Percentiles rank a stretch among this genome's conserved stretches.
Evolutionary conservation across 345 rosid species (phyloP).

Genomic region (Cardiospermum halicacabum): DNA sequence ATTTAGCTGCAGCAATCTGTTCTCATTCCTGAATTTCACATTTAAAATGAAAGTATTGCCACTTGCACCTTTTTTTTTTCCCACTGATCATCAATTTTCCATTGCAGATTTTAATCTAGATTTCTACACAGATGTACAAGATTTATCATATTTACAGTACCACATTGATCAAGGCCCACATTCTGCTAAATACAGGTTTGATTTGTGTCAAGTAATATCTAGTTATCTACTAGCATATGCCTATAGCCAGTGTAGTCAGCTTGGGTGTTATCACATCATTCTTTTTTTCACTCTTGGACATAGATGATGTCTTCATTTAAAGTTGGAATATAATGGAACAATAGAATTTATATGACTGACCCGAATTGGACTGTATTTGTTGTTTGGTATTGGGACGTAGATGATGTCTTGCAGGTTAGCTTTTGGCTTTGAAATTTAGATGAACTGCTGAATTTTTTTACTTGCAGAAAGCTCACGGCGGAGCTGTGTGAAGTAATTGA

Average conservation of each 20-base stretch:
- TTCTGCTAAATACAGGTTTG: constrained; percentile 80
- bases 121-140: constrained; percentile 87
- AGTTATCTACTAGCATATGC: neutral
- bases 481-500: constrained; percentile 73
- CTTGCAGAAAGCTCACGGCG: constrained; percentile 73
- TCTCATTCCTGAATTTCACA: neutral
- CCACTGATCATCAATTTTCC: constrained; percentile 13
- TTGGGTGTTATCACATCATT: too few relatives aligned
- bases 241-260: constrained; percentile 1
- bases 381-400: too few relatives aligned
- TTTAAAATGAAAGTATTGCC: neutral
- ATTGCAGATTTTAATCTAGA: constrained; percentile 74
- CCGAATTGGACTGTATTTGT: too few relatives aligned
- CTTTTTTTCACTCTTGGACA: neutral
- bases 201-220: neutral
- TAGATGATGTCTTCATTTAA: neutral
- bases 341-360: too few relatives aligned
- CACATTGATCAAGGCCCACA: constrained; percentile 75
- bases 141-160: constrained; percentile 69
- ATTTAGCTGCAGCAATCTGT: neutral
- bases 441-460: constrained; percentile 7
- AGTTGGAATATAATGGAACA: too few relatives aligned
- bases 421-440: neutral
- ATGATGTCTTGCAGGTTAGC: neutral
- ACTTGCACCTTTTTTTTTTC: neutral